Conservation (phyloP, 306 rosid species). For the Argentina anserina region DNA sequence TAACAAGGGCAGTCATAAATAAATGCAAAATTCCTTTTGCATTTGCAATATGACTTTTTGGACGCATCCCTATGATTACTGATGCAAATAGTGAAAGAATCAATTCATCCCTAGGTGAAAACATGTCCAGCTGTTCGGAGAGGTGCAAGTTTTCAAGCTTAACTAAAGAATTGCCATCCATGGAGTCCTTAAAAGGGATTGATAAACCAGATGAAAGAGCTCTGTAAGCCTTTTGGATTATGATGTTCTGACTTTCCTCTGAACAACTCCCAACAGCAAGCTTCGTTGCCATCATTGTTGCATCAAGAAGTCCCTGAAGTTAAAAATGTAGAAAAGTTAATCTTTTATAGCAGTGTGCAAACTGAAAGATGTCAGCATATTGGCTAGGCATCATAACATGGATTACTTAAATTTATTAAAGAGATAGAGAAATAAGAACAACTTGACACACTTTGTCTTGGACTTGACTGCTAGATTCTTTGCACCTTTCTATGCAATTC, state of each 20-base stretch:
- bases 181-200: slow-evolving; percentile 39
- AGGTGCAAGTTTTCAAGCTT: slow-evolving; percentile 46
- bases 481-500: slow-evolving; percentile 52
- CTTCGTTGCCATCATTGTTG: slow-evolving; percentile 64
- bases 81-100: slow-evolving; percentile 78
- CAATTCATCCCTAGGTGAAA: slow-evolving; percentile 54
- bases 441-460: slow-evolving; percentile 51
- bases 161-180: slow-evolving; percentile 15
- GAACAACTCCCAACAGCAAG: slow-evolving; percentile 65
- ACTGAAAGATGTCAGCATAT: slow-evolving; percentile 8
- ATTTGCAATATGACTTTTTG: slow-evolving; percentile 54
- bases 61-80: slow-evolving; percentile 53
- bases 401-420: neutral
- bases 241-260: slow-evolving; percentile 56
- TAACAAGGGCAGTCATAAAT: slow-evolving; percentile 52
- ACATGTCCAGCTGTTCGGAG: slow-evolving; percentile 38
- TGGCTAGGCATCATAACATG: neutral
- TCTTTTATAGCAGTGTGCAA: slow-evolving; percentile 3
- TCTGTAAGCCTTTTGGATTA: slow-evolving; percentile 59
- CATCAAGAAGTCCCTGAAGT: slow-evolving; percentile 70
- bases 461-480: slow-evolving; percentile 30
- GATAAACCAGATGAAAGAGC: slow-evolving; percentile 50
- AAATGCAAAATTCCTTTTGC: slow-evolving; percentile 48
- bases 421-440: slow-evolving; percentile 9
- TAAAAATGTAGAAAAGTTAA: slow-evolving; percentile 27